phyloP scores from a whole-genome alignment of 2,329 filamentous ascomycete species.

The Eurotiales sp. region DNA sequence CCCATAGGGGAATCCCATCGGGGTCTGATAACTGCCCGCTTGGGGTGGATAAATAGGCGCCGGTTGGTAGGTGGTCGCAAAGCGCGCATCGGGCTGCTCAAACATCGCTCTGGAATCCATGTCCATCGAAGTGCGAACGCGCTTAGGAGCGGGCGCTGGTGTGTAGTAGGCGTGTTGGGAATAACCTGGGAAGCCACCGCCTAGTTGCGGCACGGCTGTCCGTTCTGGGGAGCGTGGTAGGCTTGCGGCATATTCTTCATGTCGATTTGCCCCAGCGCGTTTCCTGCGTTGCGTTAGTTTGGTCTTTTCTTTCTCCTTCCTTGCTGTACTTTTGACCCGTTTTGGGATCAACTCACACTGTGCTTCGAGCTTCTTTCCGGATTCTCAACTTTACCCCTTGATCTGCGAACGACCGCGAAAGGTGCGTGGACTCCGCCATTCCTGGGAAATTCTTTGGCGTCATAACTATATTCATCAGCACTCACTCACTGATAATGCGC shows the following conservation, averaged over 20 bases:
- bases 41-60: slow-evolving; percentile 16
- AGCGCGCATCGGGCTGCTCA: slow-evolving; percentile 33
- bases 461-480: slow-evolving; percentile 26
- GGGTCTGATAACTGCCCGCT: slow-evolving; percentile 28
- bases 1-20: slow-evolving; percentile 34
- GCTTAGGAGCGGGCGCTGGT: slow-evolving; percentile 28
- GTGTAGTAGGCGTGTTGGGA: slow-evolving; percentile 31
- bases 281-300: slow-evolving; percentile 30
- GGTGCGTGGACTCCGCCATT: slow-evolving; percentile 73
- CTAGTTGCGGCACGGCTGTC: slow-evolving; percentile 31
- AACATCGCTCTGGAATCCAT: slow-evolving; percentile 33
- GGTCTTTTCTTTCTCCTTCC: background rate
- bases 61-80: slow-evolving; percentile 34
- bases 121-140: slow-evolving; percentile 38
- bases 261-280: slow-evolving; percentile 33
- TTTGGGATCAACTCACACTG: slow-evolving; percentile 31
- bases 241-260: slow-evolving; percentile 35
- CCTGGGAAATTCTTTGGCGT: slow-evolving; percentile 69
- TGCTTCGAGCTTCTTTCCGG: slow-evolving; percentile 73
- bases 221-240: slow-evolving; percentile 38
- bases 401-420: slow-evolving; percentile 79
- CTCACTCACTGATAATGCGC: background rate
- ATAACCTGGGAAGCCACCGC: slow-evolving; percentile 31
- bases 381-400: slow-evolving; percentile 80
- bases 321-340: no score